These are phyloP conservation scores for Podaxis sp. DNA, from an alignment of 768 basidiomycete genomes.

Conservation along the genomic window DNA sequence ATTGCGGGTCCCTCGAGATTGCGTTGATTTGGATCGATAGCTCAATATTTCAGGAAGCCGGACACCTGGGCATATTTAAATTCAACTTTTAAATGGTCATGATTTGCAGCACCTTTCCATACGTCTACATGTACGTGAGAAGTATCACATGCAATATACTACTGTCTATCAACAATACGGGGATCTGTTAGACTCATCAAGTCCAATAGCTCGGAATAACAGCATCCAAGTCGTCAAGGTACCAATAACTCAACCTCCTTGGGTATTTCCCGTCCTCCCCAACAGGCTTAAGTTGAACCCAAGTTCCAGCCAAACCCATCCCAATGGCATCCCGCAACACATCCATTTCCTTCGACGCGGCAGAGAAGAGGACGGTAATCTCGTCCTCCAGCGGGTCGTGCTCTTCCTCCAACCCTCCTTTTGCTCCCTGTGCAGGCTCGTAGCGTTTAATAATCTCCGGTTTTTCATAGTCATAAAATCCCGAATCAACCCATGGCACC, in stretches of 20 bases:
- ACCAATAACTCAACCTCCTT: constrained; percentile 6
- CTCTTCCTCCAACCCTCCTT: background rate
- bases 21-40: background rate
- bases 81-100: too few species aligned
- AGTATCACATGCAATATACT: too few species aligned
- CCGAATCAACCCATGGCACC: constrained; percentile 3
- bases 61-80: too few species aligned
- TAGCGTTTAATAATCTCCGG: background rate
- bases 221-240: background rate
- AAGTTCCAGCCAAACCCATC: constrained; percentile 8
- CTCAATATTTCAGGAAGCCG: too few species aligned
- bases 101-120: too few species aligned
- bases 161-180: background rate
- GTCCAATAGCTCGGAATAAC: constrained; percentile 9
- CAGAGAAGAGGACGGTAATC: constrained; percentile 8
- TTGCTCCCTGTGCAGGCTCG: background rate
- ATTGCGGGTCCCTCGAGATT: constrained; percentile 27
- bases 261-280: background rate
- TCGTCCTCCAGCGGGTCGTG: constrained; percentile 9
- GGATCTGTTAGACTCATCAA: background rate
- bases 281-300: constrained; percentile 6
- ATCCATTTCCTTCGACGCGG: background rate
- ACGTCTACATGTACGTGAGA: too few species aligned
- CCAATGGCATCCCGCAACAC: constrained; percentile 2
- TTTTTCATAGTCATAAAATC: background rate